Percentiles rank a stretch among this genome's conserved stretches.
Evolutionary conservation across 2,329 filamentous ascomycete genomes (phyloP).

Genomic region (Paraconiothyrium sp.): DNA sequence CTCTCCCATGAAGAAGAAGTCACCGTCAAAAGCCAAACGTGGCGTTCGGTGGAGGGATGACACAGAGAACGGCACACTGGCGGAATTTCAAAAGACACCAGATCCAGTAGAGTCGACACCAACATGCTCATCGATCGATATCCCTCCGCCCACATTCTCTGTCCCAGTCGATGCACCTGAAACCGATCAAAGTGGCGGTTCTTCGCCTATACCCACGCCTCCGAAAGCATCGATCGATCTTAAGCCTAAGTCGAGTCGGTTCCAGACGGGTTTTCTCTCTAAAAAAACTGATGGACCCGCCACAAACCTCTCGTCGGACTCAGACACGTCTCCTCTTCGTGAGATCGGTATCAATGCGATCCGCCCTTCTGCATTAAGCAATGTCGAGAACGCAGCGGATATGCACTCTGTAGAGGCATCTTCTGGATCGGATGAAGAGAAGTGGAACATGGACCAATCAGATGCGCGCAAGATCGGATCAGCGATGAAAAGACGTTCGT

Average conservation of each 20-base stretch:
- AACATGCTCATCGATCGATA: slow-evolving; percentile 63
- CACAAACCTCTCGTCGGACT: slow-evolving; percentile 67
- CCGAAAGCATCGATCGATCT: slow-evolving; percentile 69
- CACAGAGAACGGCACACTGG: slow-evolving; percentile 82
- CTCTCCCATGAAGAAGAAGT: slow-evolving; percentile 82
- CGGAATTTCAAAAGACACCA: slow-evolving; percentile 92
- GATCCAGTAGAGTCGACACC: slow-evolving; percentile 71
- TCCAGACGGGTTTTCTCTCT: slow-evolving; percentile 87
- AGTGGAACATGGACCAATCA: slow-evolving; percentile 57
- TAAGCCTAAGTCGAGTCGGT: slow-evolving; percentile 72
- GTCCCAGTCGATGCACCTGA: slow-evolving; percentile 41
- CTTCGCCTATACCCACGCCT: slow-evolving; percentile 66
- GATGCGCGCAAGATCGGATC: slow-evolving; percentile 65
- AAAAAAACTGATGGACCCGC: slow-evolving; percentile 69
- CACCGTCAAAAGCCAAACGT: slow-evolving; percentile 70
- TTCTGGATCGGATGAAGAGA: slow-evolving; percentile 59
- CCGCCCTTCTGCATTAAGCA: slow-evolving; percentile 62
- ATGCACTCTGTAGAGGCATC: slow-evolving; percentile 43
- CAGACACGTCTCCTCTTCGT: slow-evolving; percentile 58
- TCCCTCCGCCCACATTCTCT: slow-evolving; percentile 64
- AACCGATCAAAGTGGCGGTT: slow-evolving; percentile 50
- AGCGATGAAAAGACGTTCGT: slow-evolving; percentile 65
- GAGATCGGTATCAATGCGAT: slow-evolving; percentile 56
- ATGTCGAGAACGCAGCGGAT: slow-evolving; percentile 55
- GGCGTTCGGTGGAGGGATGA: slow-evolving; percentile 94